Evolutionary conservation across 495 filamentous ascomycete species (phyloP).

Genomic region (Xylaria telfairii): DNA sequence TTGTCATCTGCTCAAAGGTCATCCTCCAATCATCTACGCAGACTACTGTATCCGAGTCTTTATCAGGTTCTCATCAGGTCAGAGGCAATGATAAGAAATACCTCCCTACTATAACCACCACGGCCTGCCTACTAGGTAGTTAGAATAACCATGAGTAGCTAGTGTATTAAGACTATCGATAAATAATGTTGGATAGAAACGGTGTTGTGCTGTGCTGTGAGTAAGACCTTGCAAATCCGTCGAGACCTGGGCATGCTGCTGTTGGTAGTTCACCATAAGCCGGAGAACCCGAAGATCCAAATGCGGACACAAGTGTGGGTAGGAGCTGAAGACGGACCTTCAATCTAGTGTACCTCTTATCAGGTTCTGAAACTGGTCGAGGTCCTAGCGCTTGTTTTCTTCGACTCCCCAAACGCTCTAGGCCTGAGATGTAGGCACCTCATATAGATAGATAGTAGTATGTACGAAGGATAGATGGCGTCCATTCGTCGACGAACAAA

Average conservation of each 20-base stretch:
- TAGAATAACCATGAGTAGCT: neutral
- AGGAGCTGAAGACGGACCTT: neutral
- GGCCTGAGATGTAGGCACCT: neutral
- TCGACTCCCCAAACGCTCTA: neutral
- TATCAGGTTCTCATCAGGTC: too few relatives aligned
- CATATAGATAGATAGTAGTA: neutral
- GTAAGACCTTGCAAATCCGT: neutral
- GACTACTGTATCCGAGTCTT: too few relatives aligned
- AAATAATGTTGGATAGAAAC: neutral
- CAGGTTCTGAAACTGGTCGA: constrained; percentile 2
- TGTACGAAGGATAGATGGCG: neutral
- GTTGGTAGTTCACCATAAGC: constrained; percentile 7
- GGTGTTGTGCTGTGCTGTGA: too few relatives aligned
- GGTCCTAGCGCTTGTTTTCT: neutral
- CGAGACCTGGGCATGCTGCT: neutral
- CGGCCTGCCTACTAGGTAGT: neutral
- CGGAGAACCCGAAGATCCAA: constrained; percentile 13
- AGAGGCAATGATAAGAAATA: neutral
- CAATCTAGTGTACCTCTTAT: neutral
- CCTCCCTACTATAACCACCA: neutral
- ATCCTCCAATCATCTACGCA: neutral
- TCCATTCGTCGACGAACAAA: neutral
- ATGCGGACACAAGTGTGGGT: neutral
- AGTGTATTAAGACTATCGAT: neutral
- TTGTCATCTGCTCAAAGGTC: constrained; percentile 9